Base-by-base conservation (phyloP, 2,329 filamentous ascomycete species). In the Chaetomiaceae sp. region DNA sequence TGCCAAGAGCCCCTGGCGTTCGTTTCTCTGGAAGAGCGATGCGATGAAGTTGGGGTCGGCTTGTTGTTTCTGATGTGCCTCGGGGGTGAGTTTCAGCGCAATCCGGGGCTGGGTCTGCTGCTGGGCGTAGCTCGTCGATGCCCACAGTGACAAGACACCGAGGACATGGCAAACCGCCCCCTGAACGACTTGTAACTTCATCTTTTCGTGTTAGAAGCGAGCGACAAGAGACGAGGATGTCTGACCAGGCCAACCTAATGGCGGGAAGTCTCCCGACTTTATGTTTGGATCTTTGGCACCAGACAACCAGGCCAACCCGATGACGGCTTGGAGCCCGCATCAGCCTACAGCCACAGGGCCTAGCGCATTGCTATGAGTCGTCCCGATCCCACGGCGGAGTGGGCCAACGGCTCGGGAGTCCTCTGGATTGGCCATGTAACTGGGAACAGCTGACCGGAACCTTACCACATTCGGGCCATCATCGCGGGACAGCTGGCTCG, bases 41-140 rank as follows among this genome's bases (percentile, higher is more conserved):
- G 46, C 12, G 22, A 56, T 53, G 31, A 53, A 56, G 15, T 39
- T 29, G 37, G 54, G 36, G n/a, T 56, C 46, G 7, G 37, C 37
- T 17, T 50, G 46, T 37, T 56, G 55, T 29, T 54, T 52, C 17
- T 48, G 27, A 12, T 51, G 46, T 1, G 43, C 55, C 19, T 42
- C 51, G 7, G 39, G 27, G 4, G 20, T 52, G 29, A 57, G 52
- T 23, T 57, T 57, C 25, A 57, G 6, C 1, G 55, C 55, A 19
- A 57, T 51, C 22, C 47, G 25, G 25, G 43, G 47, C 19, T 49
- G 29, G 2, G 33, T 14, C 6, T 44, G 44, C 17, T 43, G 38
- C n/a, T 50, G 49, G 17, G 42, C 42, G 12, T 31, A 9, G 12
- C 23, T n/a, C 3, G 23, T 9, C 23, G 29, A 22, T 3, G 46